These are phyloP conservation scores for Daldinia eschscholtzii DNA, from an alignment of 2,329 filamentous ascomycete genomes.

Conservation along the genomic window DNA sequence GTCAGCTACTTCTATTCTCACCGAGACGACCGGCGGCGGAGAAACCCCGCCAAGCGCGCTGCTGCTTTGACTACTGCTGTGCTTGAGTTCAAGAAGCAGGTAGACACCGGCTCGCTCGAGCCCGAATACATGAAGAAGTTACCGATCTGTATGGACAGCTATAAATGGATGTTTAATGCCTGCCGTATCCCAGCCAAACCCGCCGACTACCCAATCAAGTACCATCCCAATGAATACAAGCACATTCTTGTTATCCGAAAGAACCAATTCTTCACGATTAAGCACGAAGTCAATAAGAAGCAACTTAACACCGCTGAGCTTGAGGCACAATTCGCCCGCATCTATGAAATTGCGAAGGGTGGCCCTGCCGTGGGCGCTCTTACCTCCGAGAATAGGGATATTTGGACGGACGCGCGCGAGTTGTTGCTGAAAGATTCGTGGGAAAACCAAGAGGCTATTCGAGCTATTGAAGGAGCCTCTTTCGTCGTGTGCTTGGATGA, in stretches of 20 bases:
- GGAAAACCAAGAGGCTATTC: conserved; percentile 81
- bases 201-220: conserved; percentile 87
- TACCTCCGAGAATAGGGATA: conserved; percentile 92
- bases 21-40: conserved; percentile 88
- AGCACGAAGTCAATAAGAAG: conserved; percentile 82
- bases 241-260: conserved; percentile 92
- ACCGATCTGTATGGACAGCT: conserved; percentile 98
- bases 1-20: conserved; percentile 99
- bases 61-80: conserved; percentile 88
- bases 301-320: conserved; percentile 91
- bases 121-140: conserved; percentile 99
- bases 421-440: conserved; percentile 81
- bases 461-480: conserved; percentile 87
- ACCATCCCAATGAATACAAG: conserved; percentile 78
- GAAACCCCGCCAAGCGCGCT: conserved; percentile 91
- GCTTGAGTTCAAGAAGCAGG: conserved; percentile 94
- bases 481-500: conserved; percentile 96
- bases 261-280: conserved; percentile 97
- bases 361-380: conserved; percentile 83
- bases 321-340: conserved; percentile 86
- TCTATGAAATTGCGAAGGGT: conserved; percentile 82
- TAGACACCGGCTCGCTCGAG: conserved; percentile 85
- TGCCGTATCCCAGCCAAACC: conserved; percentile 86
- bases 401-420: conserved; percentile 88
- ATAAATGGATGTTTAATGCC: conserved; percentile 99